Evolutionary conservation across 148 eudicot species (phyloP), one percentile per base, ranked within the genome.

Genomic region (Agrostemma githago): DNA sequence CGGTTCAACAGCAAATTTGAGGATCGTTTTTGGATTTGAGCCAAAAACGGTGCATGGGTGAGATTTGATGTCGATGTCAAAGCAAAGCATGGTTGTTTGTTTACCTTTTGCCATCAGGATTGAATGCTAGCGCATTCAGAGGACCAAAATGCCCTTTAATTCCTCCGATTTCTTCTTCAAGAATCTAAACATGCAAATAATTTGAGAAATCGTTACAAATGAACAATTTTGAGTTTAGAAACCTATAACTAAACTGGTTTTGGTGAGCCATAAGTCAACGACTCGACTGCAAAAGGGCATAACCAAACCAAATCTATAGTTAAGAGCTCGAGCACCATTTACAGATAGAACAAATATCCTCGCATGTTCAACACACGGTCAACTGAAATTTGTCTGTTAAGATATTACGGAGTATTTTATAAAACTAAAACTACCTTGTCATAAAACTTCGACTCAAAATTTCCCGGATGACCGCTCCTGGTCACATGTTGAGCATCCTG

Each of bases 131-230:
- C 64, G 98, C 98, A 83, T 95, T 95, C 8, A 95, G 89, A 37
- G 98, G 98, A 68, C 98, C 97, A 61, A 95, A 95, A 75, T 95
- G 98, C 54, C 97, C 98, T 85, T 90, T 95, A n/a, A 95, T 93
- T 8, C 97, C 96, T 62, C 98, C 98, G 26, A 95, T 90, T 80
- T 92, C 96, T 83, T 84, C 89, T 67, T 79, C 70, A 17, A 92
- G 89, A 76, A 95, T 84, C 98, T 94, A 65, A 40, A 44, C 8
- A 70, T 64, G 56, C 71, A 80, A 68, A 70, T 8, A 26, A 26
- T 26, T 26, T 26, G 34, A 26, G 34, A 26, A 26, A 26, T 26
- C 34, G 34, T 26, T 26, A 26, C 34, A 26, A 26, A 26, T 26
- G 34, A 26, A 26, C 34, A 1, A 26, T 26, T 26, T 26, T 26